A percentile compares a stretch with the other conserved stretches of the same genome.
Evolutionary conservation across 306 rosid genomes (phyloP).

Genomic region (Fagus crenata): DNA sequence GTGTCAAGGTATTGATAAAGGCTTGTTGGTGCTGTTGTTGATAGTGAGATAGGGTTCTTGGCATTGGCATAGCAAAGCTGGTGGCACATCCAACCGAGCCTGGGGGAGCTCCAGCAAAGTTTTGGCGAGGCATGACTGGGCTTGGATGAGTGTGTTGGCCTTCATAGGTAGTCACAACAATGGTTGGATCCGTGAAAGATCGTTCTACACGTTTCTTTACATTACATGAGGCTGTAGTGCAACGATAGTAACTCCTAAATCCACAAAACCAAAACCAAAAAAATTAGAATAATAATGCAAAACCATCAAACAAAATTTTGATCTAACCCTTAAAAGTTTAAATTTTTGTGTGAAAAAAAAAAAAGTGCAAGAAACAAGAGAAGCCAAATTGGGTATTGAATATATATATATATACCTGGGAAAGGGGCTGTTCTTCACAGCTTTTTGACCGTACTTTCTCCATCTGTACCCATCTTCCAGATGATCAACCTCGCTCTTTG

Average conservation of each 20-base stretch:
- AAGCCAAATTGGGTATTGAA: constrained; percentile 8
- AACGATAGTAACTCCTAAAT: constrained; percentile 90
- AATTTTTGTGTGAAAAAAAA: not conserved
- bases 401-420: constrained; percentile 61
- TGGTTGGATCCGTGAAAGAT: constrained; percentile 65
- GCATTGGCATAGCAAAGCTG: constrained; percentile 33
- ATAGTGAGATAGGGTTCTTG: constrained; percentile 31
- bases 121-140: constrained; percentile 63
- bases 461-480: constrained; percentile 98
- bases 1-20: constrained; percentile 33
- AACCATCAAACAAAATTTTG: not conserved
- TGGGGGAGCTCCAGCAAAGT: constrained; percentile 33
- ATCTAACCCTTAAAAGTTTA: not conserved
- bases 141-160: constrained; percentile 85
- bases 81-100: constrained; percentile 18
- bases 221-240: constrained; percentile 80
- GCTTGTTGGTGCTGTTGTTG: constrained; percentile 37
- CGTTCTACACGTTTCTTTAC: constrained; percentile 95
- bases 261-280: not conserved
- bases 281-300: not conserved
- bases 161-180: constrained; percentile 90
- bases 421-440: constrained; percentile 90
- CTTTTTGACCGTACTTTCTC: constrained; percentile 99
- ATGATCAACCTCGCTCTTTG: constrained; percentile 97
- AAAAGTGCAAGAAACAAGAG: constrained; percentile 6